Percentiles rank a stretch among this genome's conserved stretches.
Conservation (phyloP, 352 stramenopile species). For the Chloridella minuta region DNA sequence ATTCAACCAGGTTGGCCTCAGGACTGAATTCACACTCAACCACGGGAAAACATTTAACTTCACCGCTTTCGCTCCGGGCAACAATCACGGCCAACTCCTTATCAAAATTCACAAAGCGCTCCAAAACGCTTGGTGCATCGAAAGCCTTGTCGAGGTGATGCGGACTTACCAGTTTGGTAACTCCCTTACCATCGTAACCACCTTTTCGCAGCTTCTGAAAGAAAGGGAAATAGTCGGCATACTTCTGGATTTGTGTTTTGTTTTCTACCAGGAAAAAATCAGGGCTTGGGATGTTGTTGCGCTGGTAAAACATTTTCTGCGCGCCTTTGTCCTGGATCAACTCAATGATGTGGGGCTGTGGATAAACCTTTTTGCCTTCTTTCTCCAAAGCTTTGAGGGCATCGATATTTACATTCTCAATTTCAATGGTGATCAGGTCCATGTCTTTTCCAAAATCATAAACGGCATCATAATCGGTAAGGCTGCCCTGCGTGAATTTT, state of each 20-base stretch:
- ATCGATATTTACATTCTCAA: slow-evolving; percentile 38
- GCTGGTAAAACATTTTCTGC: slow-evolving; percentile 37
- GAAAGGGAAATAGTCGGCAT: slow-evolving; percentile 29
- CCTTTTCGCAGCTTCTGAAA: slow-evolving; percentile 45
- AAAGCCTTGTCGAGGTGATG: slow-evolving; percentile 24
- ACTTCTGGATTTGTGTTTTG: background rate
- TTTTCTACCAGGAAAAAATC: slow-evolving; percentile 22
- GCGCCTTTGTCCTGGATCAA: slow-evolving; percentile 47
- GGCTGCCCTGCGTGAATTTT: slow-evolving; percentile 29
- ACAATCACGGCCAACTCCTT: slow-evolving; percentile 48
- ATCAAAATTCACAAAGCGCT: slow-evolving; percentile 40
- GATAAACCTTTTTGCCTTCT: slow-evolving; percentile 24
- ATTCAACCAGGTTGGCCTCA: slow-evolving; percentile 40
- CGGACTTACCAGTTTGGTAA: slow-evolving; percentile 29
- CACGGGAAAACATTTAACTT: slow-evolving; percentile 33
- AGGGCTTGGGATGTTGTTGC: slow-evolving; percentile 28
- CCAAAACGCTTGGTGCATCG: slow-evolving; percentile 27
- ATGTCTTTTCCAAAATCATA: slow-evolving; percentile 28
- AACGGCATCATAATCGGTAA: slow-evolving; percentile 34
- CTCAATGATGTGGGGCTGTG: slow-evolving; percentile 31
- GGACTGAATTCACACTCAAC: slow-evolving; percentile 33
- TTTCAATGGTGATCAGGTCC: slow-evolving; percentile 43
- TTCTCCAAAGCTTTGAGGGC: slow-evolving; percentile 24
- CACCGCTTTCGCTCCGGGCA: slow-evolving; percentile 27
- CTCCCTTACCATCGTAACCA: slow-evolving; percentile 41